These are phyloP conservation scores for Hirschioporus abietinus DNA, from an alignment of 768 basidiomycete species.

Conservation along the genomic window DNA sequence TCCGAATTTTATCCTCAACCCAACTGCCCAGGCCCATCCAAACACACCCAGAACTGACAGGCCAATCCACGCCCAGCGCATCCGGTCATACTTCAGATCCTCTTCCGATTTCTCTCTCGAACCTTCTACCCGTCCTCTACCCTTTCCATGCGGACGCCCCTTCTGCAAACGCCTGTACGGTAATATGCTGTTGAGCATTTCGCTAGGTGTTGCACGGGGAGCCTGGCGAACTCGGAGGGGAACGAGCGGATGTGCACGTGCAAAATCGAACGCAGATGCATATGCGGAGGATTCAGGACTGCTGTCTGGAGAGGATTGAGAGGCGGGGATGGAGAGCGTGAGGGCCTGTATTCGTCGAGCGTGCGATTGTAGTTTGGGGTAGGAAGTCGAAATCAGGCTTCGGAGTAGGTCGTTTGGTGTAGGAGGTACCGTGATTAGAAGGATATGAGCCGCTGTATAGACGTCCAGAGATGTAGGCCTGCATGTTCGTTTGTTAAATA, in stretches of 20 bases:
- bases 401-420: constrained; percentile 27
- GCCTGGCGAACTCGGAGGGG: not conserved
- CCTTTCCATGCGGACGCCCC: constrained; percentile 6
- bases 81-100: constrained; percentile 41
- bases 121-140: constrained; percentile 18
- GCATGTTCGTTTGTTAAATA: constrained; percentile 5
- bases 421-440: constrained; percentile 36
- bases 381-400: constrained; percentile 48
- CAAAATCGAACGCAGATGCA: not conserved
- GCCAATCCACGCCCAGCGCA: constrained; percentile 51
- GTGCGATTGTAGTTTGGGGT: constrained; percentile 53
- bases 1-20: constrained; percentile 4
- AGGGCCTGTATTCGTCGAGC: constrained; percentile 43
- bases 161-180: not conserved
- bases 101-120: constrained; percentile 24
- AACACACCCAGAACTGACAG: constrained; percentile 37
- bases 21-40: constrained; percentile 11
- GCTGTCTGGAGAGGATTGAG: constrained; percentile 14
- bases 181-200: not conserved
- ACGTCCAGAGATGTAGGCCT: constrained; percentile 65
- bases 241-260: not conserved
- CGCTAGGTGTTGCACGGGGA: not conserved
- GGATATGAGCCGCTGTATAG: constrained; percentile 60
- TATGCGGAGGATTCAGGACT: constrained; percentile 7
- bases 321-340: constrained; percentile 23